Conservation (phyloP, 1,139 yeast genomes). For the Candida glucosophila region DNA sequence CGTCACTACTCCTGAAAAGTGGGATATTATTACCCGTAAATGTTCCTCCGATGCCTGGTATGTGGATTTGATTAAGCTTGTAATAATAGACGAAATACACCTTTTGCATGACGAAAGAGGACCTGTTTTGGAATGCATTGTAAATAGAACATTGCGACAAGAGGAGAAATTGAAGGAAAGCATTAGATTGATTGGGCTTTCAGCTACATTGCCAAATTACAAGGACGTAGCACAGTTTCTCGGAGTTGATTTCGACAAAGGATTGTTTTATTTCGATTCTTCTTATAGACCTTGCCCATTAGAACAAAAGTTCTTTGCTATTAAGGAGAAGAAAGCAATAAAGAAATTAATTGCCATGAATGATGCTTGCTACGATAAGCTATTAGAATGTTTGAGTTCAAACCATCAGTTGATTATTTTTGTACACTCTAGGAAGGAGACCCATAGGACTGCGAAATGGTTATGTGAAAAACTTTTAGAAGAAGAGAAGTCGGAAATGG, state of each 20-base stretch:
- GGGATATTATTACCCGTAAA: conserved; percentile 94
- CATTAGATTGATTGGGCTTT: conserved; percentile 73
- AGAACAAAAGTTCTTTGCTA: conserved; percentile 80
- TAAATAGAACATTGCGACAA: conserved; percentile 60
- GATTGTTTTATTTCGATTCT: conserved; percentile 73
- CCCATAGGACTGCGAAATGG: conserved; percentile 75
- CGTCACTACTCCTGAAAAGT: conserved; percentile 92
- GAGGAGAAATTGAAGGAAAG: conserved; percentile 33
- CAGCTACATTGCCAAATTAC: conserved; percentile 92
- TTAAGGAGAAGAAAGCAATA: conserved; percentile 77
- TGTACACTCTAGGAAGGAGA: conserved; percentile 92
- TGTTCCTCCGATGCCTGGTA: conserved; percentile 51
- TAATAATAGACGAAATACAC: conserved; percentile 93
- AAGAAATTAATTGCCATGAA: conserved; percentile 79
- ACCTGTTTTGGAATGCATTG: conserved; percentile 84
- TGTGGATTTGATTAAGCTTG: conserved; percentile 53
- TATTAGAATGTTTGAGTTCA: conserved; percentile 48
- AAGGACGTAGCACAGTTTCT: conserved; percentile 79
- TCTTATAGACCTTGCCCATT: conserved; percentile 88
- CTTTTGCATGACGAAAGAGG: conserved; percentile 92
- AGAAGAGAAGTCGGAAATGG: conserved; percentile 39
- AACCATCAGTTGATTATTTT: conserved; percentile 77
- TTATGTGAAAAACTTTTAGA: conserved; percentile 54
- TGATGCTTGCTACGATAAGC: conserved; percentile 83
- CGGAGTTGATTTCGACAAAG: conserved; percentile 50